Evolutionary conservation across 306 rosid genomes (phyloP).

Genomic region (Bauhinia variegata): DNA sequence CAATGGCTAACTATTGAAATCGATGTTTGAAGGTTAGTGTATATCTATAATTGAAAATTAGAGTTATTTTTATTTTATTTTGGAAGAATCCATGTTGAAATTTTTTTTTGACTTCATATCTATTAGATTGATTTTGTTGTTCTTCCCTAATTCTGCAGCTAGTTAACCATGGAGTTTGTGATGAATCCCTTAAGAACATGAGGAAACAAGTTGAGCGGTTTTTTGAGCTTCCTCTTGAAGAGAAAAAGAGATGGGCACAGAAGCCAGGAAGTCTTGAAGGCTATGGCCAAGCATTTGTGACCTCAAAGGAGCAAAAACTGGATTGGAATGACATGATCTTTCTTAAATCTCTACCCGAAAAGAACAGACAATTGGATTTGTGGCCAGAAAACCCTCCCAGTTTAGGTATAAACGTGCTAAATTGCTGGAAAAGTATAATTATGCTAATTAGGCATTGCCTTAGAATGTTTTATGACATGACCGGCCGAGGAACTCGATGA

Average conservation of each 20-base stretch:
- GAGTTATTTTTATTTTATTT: too few species aligned
- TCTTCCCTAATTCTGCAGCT: conserved; percentile 32
- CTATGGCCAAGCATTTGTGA: conserved; percentile 58
- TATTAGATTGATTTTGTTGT: neutral
- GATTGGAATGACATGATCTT: conserved; percentile 64
- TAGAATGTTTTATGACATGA: neutral
- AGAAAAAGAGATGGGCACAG: conserved; percentile 49
- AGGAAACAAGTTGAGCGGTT: conserved; percentile 42
- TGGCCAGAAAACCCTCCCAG: conserved; percentile 59
- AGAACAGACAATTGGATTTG: conserved; percentile 43
- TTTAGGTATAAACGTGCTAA: too few species aligned
- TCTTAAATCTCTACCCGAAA: conserved; percentile 45
- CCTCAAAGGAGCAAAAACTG: conserved; percentile 45
- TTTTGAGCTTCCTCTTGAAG: conserved; percentile 48
- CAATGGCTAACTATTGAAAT: too few species aligned
- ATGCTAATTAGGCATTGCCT: conserved; percentile 17
- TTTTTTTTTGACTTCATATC: too few species aligned
- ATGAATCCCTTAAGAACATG: conserved; percentile 35
- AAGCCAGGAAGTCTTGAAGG: conserved; percentile 53
- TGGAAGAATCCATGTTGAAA: too few species aligned
- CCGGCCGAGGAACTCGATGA: neutral
- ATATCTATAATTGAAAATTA: too few species aligned
- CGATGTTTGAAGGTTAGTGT: too few species aligned
- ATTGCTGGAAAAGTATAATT: neutral
- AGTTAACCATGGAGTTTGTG: conserved; percentile 47